These are phyloP conservation scores for Fragosphaeria purpurea DNA, from an alignment of 2,329 filamentous ascomycete species.

Conservation along the genomic window DNA sequence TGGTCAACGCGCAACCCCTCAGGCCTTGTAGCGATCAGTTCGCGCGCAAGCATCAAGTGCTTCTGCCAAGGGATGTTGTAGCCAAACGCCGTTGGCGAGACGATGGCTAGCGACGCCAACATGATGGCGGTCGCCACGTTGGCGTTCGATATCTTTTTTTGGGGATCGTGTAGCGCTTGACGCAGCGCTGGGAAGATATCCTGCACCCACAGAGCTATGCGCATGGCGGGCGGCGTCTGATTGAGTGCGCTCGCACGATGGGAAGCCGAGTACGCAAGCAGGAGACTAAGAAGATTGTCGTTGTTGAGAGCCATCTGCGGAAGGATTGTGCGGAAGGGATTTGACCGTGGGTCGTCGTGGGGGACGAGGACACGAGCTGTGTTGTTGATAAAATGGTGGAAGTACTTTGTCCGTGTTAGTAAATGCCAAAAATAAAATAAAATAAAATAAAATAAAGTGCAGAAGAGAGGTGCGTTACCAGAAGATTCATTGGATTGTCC, in stretches of 20 bases:
- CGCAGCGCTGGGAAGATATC: slow-evolving; percentile 68
- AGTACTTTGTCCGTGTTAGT: slow-evolving; percentile 28
- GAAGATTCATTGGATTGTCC: slow-evolving; percentile 70
- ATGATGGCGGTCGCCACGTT: slow-evolving; percentile 76
- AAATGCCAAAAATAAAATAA: background rate
- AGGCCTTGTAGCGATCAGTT: slow-evolving; percentile 58
- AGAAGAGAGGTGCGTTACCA: slow-evolving; percentile 28
- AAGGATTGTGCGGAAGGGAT: slow-evolving; percentile 40
- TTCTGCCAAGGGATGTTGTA: slow-evolving; percentile 73
- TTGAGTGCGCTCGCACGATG: slow-evolving; percentile 66
- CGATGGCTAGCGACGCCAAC: slow-evolving; percentile 73
- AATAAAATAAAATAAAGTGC: background rate
- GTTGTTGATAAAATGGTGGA: slow-evolving; percentile 64
- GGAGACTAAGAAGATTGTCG: slow-evolving; percentile 62
- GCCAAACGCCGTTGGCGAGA: slow-evolving; percentile 71
- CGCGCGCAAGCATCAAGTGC: slow-evolving; percentile 65
- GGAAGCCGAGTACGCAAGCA: slow-evolving; percentile 75
- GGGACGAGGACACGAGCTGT: slow-evolving; percentile 51
- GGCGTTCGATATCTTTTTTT: slow-evolving; percentile 56
- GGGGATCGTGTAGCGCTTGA: slow-evolving; percentile 50
- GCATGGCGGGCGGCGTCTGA: slow-evolving; percentile 63
- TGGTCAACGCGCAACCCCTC: slow-evolving; percentile 39
- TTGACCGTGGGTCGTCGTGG: slow-evolving; percentile 42
- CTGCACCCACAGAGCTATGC: slow-evolving; percentile 72
- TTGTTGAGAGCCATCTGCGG: slow-evolving; percentile 57